Percentiles rank a stretch among this genome's conserved stretches.
Evolutionary conservation across 805 yeast species (phyloP).

Genomic region (Suhomyces kilbournensis): DNA sequence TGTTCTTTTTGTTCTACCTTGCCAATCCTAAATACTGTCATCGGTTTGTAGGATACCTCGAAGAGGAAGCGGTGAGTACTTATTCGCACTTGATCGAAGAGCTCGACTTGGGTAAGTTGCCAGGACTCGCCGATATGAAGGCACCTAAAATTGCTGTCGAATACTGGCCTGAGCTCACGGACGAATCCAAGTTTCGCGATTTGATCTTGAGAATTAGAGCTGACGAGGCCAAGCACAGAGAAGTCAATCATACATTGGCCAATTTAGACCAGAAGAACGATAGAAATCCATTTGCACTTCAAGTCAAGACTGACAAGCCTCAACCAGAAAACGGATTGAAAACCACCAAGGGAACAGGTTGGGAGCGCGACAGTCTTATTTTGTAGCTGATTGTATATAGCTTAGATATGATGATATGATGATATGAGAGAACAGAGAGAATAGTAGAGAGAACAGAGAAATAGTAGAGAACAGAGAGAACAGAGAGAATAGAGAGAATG

Average conservation of each 20-base stretch:
- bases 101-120: constrained; percentile 50
- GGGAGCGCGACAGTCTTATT: constrained; percentile 36
- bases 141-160: constrained; percentile 60
- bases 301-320: constrained; percentile 36
- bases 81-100: constrained; percentile 57
- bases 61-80: constrained; percentile 73
- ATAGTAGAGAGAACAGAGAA: no score
- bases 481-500: no score
- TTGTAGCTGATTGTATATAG: not conserved
- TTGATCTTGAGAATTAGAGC: constrained; percentile 63
- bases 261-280: constrained; percentile 52
- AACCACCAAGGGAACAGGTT: constrained; percentile 32
- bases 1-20: constrained; percentile 60
- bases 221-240: constrained; percentile 77
- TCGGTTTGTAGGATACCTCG: constrained; percentile 73
- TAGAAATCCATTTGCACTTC: constrained; percentile 63
- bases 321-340: constrained; percentile 40
- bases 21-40: constrained; percentile 64
- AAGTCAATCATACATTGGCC: constrained; percentile 75
- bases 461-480: no score
- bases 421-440: no score
- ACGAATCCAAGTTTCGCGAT: constrained; percentile 54
- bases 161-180: constrained; percentile 58
- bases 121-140: constrained; percentile 41
- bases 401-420: not conserved